Base-by-base conservation (phyloP, 2,329 filamentous ascomycete genomes). In the Setomelanomma holmii region DNA sequence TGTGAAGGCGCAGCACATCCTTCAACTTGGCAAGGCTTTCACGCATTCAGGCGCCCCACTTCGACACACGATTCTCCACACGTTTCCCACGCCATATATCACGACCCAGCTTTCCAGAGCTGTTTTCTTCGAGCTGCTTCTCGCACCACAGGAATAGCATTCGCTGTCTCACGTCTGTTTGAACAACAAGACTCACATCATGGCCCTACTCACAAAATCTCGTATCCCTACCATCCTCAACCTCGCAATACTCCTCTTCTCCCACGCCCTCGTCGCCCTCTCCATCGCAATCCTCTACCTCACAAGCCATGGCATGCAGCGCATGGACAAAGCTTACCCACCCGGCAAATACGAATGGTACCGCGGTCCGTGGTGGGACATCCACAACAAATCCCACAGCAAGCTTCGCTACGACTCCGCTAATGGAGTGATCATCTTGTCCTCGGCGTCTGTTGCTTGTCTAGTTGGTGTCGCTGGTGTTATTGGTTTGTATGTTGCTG, bases 341-440 rank as follows among this genome's bases (percentile, higher is more conserved):
- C 21, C 43, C 24, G 44, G 45, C n/a, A 19, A 24, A 19, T 49
- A 55, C 16, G 17, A 33, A 6, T 55, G 53, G 53, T 51, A 51
- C 23, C 48, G 53, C 3, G 53, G 53, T 10, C 47, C 47, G n/a
- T 36, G 36, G 35, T 45, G 20, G 20, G 47, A 51, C 19, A 36
- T 33, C 20, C 47, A 48, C 20, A 44, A 21, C 4, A 41, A 38
- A 10, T 40, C 42, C 19, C 5, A 48, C 3, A 33, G 48, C 5
- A 16, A 4, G 4, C 44, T 55, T 11, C 39, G 14, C 17, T 55
- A 48, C 40, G 40, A 41, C 10, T 39, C 40, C 1, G 10, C 44
- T 2, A 55, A 48, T 27, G 52, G 48, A 17, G 16, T 21, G 14
- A 30, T 51, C 19, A 50, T 55, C 12, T 14, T 45, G 16, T 14